Evolutionary conservation across 2,329 filamentous ascomycete species (phyloP).

Genomic region (Phialophora tarda): DNA sequence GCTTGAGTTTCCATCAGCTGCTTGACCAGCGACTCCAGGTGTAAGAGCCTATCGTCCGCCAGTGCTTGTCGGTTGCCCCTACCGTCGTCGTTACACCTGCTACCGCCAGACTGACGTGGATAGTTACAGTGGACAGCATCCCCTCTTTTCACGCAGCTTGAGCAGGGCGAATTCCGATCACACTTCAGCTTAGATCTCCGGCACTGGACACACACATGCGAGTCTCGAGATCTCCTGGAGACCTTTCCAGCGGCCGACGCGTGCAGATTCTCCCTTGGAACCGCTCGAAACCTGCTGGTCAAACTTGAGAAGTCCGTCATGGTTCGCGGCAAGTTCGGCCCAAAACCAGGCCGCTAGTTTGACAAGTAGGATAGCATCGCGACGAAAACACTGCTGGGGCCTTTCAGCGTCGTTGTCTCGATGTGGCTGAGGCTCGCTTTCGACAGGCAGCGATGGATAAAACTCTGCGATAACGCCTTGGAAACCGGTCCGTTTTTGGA

Average conservation of each 20-base stretch:
- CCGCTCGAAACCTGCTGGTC: slow-evolving; percentile 47
- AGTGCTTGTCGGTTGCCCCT: slow-evolving; percentile 9
- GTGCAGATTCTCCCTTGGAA: slow-evolving; percentile 61
- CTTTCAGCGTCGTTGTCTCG: not conserved
- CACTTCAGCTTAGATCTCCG: slow-evolving; percentile 51
- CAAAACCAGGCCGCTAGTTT: not conserved
- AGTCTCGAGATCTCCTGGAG: slow-evolving; percentile 86
- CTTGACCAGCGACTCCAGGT: slow-evolving; percentile 29
- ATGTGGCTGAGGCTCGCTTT: not conserved
- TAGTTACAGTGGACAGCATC: slow-evolving; percentile 83
- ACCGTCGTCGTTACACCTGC: not conserved
- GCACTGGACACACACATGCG: slow-evolving; percentile 62
- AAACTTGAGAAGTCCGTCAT: slow-evolving; percentile 27
- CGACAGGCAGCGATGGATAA: not conserved
- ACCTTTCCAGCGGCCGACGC: slow-evolving; percentile 60
- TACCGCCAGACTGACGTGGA: slow-evolving; percentile 51
- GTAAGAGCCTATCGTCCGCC: slow-evolving; percentile 31
- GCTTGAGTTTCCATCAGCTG: slow-evolving; percentile 28
- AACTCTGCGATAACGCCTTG: not conserved
- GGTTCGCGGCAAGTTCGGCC: not conserved
- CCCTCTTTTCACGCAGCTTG: slow-evolving; percentile 69
- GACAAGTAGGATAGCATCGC: not conserved
- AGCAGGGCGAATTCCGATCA: slow-evolving; percentile 47
- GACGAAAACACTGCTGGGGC: no score
- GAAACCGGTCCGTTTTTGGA: not conserved